Percentiles rank a stretch among this genome's conserved stretches.
Conservation (phyloP, 1,284 basidiomycete species). For the Marasmius oreades region DNA sequence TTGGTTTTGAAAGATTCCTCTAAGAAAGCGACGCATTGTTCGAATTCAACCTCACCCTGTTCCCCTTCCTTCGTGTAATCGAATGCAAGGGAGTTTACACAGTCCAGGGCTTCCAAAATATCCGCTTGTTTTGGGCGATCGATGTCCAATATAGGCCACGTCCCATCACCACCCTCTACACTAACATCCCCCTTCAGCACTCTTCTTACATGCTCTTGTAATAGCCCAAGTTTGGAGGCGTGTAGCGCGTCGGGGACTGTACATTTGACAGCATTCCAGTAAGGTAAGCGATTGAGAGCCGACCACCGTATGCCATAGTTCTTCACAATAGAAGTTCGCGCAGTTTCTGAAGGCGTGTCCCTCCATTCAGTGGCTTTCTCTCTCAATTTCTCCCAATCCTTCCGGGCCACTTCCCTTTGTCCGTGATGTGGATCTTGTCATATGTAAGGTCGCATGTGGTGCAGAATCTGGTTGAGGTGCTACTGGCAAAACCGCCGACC, state of each 20-base stretch:
- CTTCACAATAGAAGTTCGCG: background rate
- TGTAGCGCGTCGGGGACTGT: no score
- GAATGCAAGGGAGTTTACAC: background rate
- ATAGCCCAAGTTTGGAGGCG: slow-evolving; percentile 24
- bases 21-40: background rate
- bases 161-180: no score
- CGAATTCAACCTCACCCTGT: background rate
- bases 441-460: background rate
- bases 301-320: background rate
- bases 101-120: background rate
- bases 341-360: background rate
- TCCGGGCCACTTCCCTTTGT: no score
- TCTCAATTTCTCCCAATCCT: background rate
- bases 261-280: slow-evolving; percentile 32
- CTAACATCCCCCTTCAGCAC: slow-evolving; percentile 27
- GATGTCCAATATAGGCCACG: background rate
- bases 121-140: background rate
- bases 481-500: slow-evolving; percentile 21
- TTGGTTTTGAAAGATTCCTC: background rate
- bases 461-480: slow-evolving; percentile 28
- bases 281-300: slow-evolving; percentile 18
- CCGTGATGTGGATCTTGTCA: no score
- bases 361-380: background rate
- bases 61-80: background rate
- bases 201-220: slow-evolving; percentile 24